These are phyloP conservation scores for Chalciporus sphaerocephalus DNA, from an alignment of 768 basidiomycete genomes.

Conservation along the genomic window DNA sequence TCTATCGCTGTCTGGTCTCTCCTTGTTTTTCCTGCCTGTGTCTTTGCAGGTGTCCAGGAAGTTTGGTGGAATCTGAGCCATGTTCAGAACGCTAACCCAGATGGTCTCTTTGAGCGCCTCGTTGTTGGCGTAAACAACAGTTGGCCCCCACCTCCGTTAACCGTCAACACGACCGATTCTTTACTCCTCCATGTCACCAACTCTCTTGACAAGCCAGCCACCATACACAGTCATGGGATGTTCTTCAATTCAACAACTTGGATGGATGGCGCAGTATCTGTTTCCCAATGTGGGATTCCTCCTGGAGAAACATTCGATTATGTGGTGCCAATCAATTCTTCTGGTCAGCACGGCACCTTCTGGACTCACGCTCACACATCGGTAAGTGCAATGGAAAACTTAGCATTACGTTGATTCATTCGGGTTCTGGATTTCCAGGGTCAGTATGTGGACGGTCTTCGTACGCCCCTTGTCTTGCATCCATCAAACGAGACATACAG, in stretches of 20 bases:
- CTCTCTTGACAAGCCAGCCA: slow-evolving; percentile 58
- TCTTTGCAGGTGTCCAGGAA: slow-evolving; percentile 64
- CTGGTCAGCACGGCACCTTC: slow-evolving; percentile 74
- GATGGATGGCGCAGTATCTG: slow-evolving; percentile 83
- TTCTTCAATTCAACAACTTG: slow-evolving; percentile 84
- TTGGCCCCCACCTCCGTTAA: slow-evolving; percentile 92
- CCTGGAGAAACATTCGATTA: slow-evolving; percentile 70
- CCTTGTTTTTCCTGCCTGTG: slow-evolving; percentile 29
- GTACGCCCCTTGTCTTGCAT: slow-evolving; percentile 80
- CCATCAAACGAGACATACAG: slow-evolving; percentile 57
- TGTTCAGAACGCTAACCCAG: slow-evolving; percentile 74
- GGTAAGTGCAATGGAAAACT: slow-evolving; percentile 12
- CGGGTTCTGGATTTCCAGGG: slow-evolving; percentile 41
- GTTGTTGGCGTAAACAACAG: slow-evolving; percentile 87
- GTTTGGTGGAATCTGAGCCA: slow-evolving; percentile 92
- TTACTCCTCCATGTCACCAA: slow-evolving; percentile 77
- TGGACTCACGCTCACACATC: slow-evolving; percentile 73
- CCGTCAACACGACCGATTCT: slow-evolving; percentile 65
- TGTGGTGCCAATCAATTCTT: slow-evolving; percentile 61
- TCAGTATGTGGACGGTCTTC: slow-evolving; percentile 90
- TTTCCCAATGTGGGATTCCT: slow-evolving; percentile 87
- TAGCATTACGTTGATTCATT: background rate
- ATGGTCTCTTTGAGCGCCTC: slow-evolving; percentile 69
- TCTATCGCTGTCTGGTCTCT: slow-evolving; percentile 11
- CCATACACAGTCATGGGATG: slow-evolving; percentile 93